Evolutionary conservation across 148 eudicot genomes (phyloP).

Genomic region (Dysphania ambrosioides): DNA sequence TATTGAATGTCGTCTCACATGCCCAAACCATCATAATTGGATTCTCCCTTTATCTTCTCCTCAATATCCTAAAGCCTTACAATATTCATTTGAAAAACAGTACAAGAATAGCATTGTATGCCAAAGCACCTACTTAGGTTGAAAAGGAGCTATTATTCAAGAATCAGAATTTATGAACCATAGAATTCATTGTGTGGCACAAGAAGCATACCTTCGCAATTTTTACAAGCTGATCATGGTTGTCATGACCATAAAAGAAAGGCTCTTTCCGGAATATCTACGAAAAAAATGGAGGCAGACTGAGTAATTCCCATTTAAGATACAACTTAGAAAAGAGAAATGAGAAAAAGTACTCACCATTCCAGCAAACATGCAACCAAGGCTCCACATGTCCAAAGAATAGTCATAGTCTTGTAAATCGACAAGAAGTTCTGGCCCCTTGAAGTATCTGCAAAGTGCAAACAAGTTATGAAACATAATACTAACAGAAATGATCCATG

Average conservation of each 20-base stretch:
- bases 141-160: too few relatives aligned
- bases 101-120: background rate
- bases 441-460: constrained; percentile 63
- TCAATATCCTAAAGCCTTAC: too few relatives aligned
- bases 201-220: constrained; percentile 60
- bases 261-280: constrained; percentile 88
- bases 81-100: too few relatives aligned
- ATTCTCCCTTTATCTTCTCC: too few relatives aligned
- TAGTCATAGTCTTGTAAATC: constrained; percentile 90
- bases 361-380: constrained; percentile 92
- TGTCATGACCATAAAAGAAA: constrained; percentile 86
- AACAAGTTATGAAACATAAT: constrained; percentile 5
- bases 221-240: constrained; percentile 85
- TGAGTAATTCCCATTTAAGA: background rate
- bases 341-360: constrained; percentile 50
- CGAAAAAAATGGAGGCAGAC: constrained; percentile 6
- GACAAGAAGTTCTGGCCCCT: constrained; percentile 89
- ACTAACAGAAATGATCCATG: background rate
- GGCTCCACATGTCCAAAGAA: constrained; percentile 89
- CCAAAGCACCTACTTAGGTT: background rate
- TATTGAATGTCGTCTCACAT: too few relatives aligned
- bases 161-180: background rate
- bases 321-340: background rate
- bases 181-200: background rate
- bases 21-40: too few relatives aligned